Base-by-base conservation (phyloP, 2,329 filamentous ascomycete genomes). In the Colletotrichum sublineola region DNA sequence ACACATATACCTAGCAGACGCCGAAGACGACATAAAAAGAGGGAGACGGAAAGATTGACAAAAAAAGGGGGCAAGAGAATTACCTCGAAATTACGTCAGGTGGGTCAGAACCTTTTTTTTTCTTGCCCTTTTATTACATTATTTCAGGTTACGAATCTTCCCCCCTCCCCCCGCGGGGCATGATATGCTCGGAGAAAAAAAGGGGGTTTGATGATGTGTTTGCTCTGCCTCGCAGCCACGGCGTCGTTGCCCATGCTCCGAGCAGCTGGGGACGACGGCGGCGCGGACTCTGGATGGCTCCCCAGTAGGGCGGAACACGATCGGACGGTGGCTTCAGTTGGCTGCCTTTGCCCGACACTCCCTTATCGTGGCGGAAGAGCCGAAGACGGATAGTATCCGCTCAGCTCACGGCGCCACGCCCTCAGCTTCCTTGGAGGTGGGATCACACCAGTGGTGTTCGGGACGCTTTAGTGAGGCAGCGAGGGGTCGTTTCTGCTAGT, bases 41-140 rank as follows among this genome's bases (percentile, higher is more conserved):
- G 42, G 9, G 5, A 44, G 15, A 44, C 42, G 15, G 18, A 44
- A 44, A 44, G 42, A 44, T 20, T 44, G 15, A 15, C 3, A 1
- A 14, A 20, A 44, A 50, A 70, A 46, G 44, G 31, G 62, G 67
- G 63, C 38, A 11, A 60, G 55, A 53, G 36, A 68, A 63, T 58
- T 65, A 31, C 46, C 66, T 72, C 58, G 60, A 69, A 69, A 46
- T 65, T 65, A 69, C 69, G 69, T 72, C 69, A 72, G 69, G 69
- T 72, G 66, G 69, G 66, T 69, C 69, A 3, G 1, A 55, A n/a
- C 44, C 20, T n/a, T 60, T 69, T 24, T 24, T 24, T 24, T 24
- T 24, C 24, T 24, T 24, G 24, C 24, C 33, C 33, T 36, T 36
- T 36, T 36, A 8, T 36, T 36, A 36, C 33, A 24, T 24, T 24